A percentile compares a stretch with the other conserved stretches of the same genome.
These are phyloP conservation scores for Emiliania huxleyi DNA, from an alignment of 78 protist genomes.

Conservation along the genomic window DNA sequence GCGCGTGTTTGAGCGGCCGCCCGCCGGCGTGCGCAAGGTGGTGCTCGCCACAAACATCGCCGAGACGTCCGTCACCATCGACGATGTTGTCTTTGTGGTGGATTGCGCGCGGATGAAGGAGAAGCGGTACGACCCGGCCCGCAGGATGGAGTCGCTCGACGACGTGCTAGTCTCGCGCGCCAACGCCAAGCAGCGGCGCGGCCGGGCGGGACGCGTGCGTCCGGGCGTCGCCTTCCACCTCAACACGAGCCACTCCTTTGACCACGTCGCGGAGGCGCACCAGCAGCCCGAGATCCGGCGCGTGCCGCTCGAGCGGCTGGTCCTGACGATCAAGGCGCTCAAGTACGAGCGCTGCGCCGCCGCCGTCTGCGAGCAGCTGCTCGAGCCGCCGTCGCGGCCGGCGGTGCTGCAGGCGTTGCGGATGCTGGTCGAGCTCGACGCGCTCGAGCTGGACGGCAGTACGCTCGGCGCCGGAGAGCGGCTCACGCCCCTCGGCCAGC, in stretches of 20 bases:
- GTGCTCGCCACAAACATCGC: conserved; percentile 8
- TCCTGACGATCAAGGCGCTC: conserved; percentile 79
- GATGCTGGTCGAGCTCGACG: conserved; percentile 44
- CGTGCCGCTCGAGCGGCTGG: conserved; percentile 73
- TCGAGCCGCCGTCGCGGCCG: conserved; percentile 65
- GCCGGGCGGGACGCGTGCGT: conserved; percentile 94
- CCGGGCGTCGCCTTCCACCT: conserved; percentile 60
- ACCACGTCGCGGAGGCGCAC: background rate
- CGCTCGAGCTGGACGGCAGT: background rate
- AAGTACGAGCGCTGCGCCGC: background rate
- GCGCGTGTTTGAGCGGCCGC: conserved; percentile 1
- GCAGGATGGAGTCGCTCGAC: conserved; percentile 53
- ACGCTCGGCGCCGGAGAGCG: background rate
- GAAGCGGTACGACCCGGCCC: conserved; percentile 60
- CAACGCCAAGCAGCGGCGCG: conserved; percentile 87
- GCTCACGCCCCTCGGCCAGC: conserved; percentile 79
- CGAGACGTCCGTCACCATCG: conserved; percentile 43
- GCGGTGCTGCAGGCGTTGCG: conserved; percentile 55
- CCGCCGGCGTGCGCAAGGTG: conserved; percentile 25
- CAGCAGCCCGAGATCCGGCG: conserved; percentile 85
- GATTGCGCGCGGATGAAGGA: conserved; percentile 90
- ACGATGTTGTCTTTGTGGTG: conserved; percentile 85
- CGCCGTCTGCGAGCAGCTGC: conserved; percentile 10
- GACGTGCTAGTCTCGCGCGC: conserved; percentile 55
- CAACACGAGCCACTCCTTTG: background rate